Base-by-base conservation (phyloP, 1,139 yeast species). In the Candida neerlandica region DNA sequence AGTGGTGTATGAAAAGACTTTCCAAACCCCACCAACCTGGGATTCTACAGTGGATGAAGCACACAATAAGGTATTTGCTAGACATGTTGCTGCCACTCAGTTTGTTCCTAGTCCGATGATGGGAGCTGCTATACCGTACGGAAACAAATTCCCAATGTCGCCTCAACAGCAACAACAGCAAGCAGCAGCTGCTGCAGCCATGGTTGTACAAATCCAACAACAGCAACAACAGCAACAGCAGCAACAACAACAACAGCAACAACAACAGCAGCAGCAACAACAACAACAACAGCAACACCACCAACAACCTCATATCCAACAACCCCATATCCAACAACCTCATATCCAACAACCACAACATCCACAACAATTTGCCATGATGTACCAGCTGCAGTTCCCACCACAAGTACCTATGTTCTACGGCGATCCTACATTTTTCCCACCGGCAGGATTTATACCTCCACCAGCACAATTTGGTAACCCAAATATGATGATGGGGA, bases 11-110 rank as follows among this genome's bases (percentile, higher is more conserved):
- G 94, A 85, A 57, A 81, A 77, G 57, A 84, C 96, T 1, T 89
- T 80, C 65, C 75, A 77, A 43, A 86, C 95, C 0, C 86, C 90
- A 4, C 96, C 96, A 47, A 86, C 94, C 0, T 89, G 96, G 96
- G 74, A 76, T 27, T 72, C 77, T 19, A 83, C 86, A 3, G 67
- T 78, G 23, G 86, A 82, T 44, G 82, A 77, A 48, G 72, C 84
- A 1, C 78, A 81, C 63, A 76, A 71, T 50, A 66, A 67, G 21
- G 63, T 79, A 47, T 81, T 81, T 67, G 76, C 82, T 19, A 51
- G 41, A 30, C 47, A 49, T n/a, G 50, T 58, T 19, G 54, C 55
- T 11, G 47, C 63, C 2, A 57, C 69, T 23, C 73, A 72, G 21
- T 72, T 66, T 53, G 61, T 69, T 42, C 70, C 69, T 19, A 67